A percentile compares a stretch with the other conserved stretches of the same genome.
These are phyloP conservation scores for Alternaria alternata DNA, from an alignment of 2,329 filamentous ascomycete species.

Conservation along the genomic window DNA sequence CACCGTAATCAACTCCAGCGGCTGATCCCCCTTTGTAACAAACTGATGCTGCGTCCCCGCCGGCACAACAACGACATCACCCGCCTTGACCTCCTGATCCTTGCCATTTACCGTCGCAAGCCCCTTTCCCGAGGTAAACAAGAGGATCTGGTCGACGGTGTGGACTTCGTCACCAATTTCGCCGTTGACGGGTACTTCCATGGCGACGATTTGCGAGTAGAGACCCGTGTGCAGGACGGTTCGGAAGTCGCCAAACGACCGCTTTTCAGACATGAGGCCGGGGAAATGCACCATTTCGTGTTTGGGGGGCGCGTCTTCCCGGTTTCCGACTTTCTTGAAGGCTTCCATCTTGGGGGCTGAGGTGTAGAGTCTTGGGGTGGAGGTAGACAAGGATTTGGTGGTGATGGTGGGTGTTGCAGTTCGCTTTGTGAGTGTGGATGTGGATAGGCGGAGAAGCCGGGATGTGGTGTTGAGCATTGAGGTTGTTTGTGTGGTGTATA, in stretches of 20 bases:
- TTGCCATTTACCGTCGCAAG: conserved; percentile 67
- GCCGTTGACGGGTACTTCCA: conserved; percentile 69
- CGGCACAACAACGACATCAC: conserved; percentile 68
- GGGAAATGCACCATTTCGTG: conserved; percentile 69
- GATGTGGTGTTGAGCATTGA: conserved; percentile 36
- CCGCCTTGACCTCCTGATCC: conserved; percentile 64
- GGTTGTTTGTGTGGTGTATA: not conserved
- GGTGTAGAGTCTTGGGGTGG: not conserved
- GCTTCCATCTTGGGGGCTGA: conserved; percentile 25
- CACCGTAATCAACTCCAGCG: conserved; percentile 68
- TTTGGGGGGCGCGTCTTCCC: conserved; percentile 37
- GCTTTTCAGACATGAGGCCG: conserved; percentile 62
- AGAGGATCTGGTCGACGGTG: conserved; percentile 70
- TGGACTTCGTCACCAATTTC: conserved; percentile 74
- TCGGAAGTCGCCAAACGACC: conserved; percentile 66
- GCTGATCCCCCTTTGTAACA: conserved; percentile 66
- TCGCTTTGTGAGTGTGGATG: conserved; percentile 1
- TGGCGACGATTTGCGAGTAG: conserved; percentile 69
- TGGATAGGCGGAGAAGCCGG: conserved; percentile 18
- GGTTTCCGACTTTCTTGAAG: conserved; percentile 40
- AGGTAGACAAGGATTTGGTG: conserved; percentile 8
- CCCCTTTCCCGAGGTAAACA: conserved; percentile 68
- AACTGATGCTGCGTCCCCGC: conserved; percentile 73
- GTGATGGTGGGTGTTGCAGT: not conserved
- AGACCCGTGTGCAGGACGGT: conserved; percentile 70